Conservation (phyloP, 2,329 filamentous ascomycete species). For the Ceratocystis eucalypticola region DNA sequence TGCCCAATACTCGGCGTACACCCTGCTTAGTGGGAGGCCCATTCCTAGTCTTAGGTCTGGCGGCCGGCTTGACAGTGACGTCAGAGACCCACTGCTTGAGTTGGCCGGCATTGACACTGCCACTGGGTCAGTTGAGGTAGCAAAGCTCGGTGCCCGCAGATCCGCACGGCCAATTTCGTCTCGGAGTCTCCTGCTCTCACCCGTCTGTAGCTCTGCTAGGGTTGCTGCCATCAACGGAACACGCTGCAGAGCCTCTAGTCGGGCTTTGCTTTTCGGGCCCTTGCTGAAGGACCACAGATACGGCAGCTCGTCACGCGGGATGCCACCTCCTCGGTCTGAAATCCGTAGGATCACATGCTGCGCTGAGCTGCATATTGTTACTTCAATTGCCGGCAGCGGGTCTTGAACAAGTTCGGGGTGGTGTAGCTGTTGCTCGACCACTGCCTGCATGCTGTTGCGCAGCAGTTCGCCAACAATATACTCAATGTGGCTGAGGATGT, state of each 20-base stretch:
- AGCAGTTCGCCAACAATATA: slow-evolving; percentile 94
- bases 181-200: slow-evolving; percentile 22
- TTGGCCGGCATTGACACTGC: neutral
- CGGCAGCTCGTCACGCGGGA: slow-evolving; percentile 70
- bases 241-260: slow-evolving; percentile 70
- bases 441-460: slow-evolving; percentile 85
- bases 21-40: slow-evolving; percentile 80
- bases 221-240: slow-evolving; percentile 90
- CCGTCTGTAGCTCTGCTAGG: slow-evolving; percentile 61
- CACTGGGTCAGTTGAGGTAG: slow-evolving; percentile 17
- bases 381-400: slow-evolving; percentile 68
- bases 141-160: slow-evolving; percentile 31
- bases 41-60: slow-evolving; percentile 83
- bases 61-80: slow-evolving; percentile 65
- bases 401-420: slow-evolving; percentile 22
- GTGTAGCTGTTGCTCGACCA: slow-evolving; percentile 57
- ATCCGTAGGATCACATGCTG: slow-evolving; percentile 95
- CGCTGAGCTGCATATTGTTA: slow-evolving; percentile 83
- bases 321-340: slow-evolving; percentile 87
- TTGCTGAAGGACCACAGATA: slow-evolving; percentile 97
- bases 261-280: slow-evolving; percentile 62
- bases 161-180: slow-evolving; percentile 31
- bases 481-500: slow-evolving; percentile 89
- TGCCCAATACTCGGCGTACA: slow-evolving; percentile 98
- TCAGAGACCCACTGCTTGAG: slow-evolving; percentile 49